Evolutionary conservation across 2,329 filamentous ascomycete genomes (phyloP).

Genomic region (Scolecobasidium constrictum): DNA sequence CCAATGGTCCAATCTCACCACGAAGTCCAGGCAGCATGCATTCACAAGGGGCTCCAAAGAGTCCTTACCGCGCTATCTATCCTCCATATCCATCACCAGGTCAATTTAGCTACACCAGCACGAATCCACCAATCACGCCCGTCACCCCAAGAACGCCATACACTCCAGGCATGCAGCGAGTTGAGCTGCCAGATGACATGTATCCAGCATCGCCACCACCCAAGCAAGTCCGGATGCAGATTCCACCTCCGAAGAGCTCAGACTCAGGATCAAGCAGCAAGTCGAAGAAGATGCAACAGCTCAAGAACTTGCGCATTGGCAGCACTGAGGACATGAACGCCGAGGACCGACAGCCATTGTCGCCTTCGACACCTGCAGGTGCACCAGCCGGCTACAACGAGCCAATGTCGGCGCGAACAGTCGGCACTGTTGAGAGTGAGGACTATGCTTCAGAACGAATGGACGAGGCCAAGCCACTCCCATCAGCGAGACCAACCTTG

Average conservation of each 20-base stretch:
- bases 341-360: slow-evolving; percentile 42
- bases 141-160: slow-evolving; percentile 2
- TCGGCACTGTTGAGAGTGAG: slow-evolving; percentile 4
- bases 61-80: slow-evolving; percentile 33
- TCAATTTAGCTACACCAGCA: neutral
- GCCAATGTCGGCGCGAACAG: slow-evolving; percentile 18
- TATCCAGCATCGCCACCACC: slow-evolving; percentile 10
- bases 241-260: slow-evolving; percentile 2
- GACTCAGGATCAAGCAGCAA: slow-evolving; percentile 14
- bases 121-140: neutral
- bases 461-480: slow-evolving; percentile 24
- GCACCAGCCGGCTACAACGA: slow-evolving; percentile 20
- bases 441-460: slow-evolving; percentile 15
- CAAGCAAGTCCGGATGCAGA: slow-evolving; percentile 5
- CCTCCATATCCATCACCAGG: slow-evolving; percentile 21
- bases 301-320: slow-evolving; percentile 48
- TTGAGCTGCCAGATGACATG: slow-evolving; percentile 10
- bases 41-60: slow-evolving; percentile 5
- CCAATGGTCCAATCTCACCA: neutral
- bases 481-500: slow-evolving; percentile 14
- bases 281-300: slow-evolving; percentile 30
- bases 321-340: slow-evolving; percentile 34
- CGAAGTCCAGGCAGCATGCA: neutral
- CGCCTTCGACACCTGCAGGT: slow-evolving; percentile 41
- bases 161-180: slow-evolving; percentile 1